A percentile compares a stretch with the other conserved stretches of the same genome.
phyloP scores from a whole-genome alignment of 805 yeast species.

The Saturnispora gosingensis region DNA sequence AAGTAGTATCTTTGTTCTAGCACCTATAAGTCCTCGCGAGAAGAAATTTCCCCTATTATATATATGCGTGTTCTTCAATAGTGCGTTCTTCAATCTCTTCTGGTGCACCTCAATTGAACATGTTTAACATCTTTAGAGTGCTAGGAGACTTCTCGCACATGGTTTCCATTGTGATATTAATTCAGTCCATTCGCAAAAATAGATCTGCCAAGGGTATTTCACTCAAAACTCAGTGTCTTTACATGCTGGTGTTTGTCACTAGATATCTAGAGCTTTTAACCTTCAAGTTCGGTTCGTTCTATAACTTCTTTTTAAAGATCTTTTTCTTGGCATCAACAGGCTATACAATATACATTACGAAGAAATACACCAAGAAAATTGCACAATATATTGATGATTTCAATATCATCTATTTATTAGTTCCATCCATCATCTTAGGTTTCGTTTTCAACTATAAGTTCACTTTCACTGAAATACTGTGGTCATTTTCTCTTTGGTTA shows the following conservation, averaged over 20 bases:
- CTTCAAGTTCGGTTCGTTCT: conserved; percentile 50
- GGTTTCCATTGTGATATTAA: conserved; percentile 65
- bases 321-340: conserved; percentile 68
- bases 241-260: conserved; percentile 60
- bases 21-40: background rate
- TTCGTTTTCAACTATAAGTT: conserved; percentile 61
- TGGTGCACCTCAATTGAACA: conserved; percentile 8
- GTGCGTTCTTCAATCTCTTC: background rate
- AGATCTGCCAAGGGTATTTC: conserved; percentile 77
- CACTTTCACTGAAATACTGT: conserved; percentile 51
- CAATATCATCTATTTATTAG: conserved; percentile 59
- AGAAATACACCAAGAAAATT: conserved; percentile 51
- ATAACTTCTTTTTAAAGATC: conserved; percentile 74
- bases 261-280: conserved; percentile 59
- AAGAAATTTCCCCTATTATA: background rate
- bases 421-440: conserved; percentile 47
- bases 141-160: conserved; percentile 71
- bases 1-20: too few species aligned
- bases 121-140: conserved; percentile 36
- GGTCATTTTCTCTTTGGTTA: conserved; percentile 91
- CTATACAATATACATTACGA: conserved; percentile 67
- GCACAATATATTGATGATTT: conserved; percentile 60
- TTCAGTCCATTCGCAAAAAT: conserved; percentile 57
- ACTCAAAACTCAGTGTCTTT: conserved; percentile 76
- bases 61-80: background rate